Evolutionary conservation across 768 basidiomycete species (phyloP).

Genomic region (Amanita molliuscula): DNA sequence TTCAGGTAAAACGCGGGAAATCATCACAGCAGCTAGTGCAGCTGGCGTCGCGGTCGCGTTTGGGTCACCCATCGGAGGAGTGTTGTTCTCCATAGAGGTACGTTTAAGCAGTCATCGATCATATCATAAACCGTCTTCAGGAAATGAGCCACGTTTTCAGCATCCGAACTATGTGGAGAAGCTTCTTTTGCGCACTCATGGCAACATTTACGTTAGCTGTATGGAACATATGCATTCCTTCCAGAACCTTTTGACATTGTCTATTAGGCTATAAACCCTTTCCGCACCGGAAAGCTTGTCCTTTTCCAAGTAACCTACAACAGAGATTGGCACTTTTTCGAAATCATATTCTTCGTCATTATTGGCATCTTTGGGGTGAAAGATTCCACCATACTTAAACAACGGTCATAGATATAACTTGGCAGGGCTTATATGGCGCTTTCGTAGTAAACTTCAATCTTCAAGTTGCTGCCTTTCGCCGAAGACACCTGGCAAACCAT

Average conservation of each 20-base stretch:
- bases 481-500: constrained; percentile 77
- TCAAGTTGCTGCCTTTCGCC: constrained; percentile 88
- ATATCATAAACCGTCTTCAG: constrained; percentile 24
- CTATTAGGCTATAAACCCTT: constrained; percentile 90
- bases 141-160: constrained; percentile 99
- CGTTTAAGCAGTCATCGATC: constrained; percentile 3
- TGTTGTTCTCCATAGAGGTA: constrained; percentile 95
- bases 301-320: constrained; percentile 97
- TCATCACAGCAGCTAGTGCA: constrained; percentile 90
- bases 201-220: constrained; percentile 95
- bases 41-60: constrained; percentile 99
- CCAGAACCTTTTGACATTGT: constrained; percentile 1
- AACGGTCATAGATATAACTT: constrained; percentile 6
- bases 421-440: constrained; percentile 91
- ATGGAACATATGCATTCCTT: constrained; percentile 20
- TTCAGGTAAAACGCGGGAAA: constrained; percentile 75
- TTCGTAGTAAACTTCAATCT: constrained; percentile 96
- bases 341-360: constrained; percentile 92
- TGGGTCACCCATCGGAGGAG: constrained; percentile 95
- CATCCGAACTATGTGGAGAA: constrained; percentile 97
- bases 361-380: constrained; percentile 92
- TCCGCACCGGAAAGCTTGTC: constrained; percentile 94
- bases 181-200: constrained; percentile 94
- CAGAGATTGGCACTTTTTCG: constrained; percentile 98
- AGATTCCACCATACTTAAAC: constrained; percentile 3